Base-by-base conservation (phyloP, 495 filamentous ascomycete species). In the Penicillium atrosanguineum region DNA sequence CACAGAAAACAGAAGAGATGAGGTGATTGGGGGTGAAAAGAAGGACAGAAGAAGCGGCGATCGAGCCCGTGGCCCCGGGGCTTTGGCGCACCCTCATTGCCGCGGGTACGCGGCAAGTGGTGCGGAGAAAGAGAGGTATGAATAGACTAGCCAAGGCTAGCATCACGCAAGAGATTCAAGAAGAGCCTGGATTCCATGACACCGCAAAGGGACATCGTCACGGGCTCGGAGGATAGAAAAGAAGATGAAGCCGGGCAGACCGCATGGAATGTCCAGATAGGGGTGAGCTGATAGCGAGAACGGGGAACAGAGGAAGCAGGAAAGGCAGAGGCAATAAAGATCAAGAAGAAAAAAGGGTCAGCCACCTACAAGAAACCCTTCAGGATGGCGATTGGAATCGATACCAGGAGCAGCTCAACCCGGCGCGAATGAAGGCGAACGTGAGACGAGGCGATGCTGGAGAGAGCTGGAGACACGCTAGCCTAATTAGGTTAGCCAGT, bases 321-420 rank as follows among this genome's bases (percentile, higher is more conserved):
- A 14, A 36, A 21, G 28, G 21, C 26, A 44, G 23, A 43, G 40
- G 25, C n/a, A 20, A 26, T n/a, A 56, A 62, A 56, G 42, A 42
- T 34, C 55, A 65, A 53, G 61, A 56, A 46, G 49, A 58, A 48
- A 54, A 49, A 63, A 49, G 49, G 65, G 59, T 54, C 73, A 69
- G 71, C 70, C 57, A 76, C 73, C 73, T 76, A 76, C 73, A 74
- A 76, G 70, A 76, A 73, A 70, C 73, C 73, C 65, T 64, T 64
- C 49, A 40, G 52, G 59, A 56, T 52, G 53, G 53, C 52, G 53
- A 64, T 62, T 60, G 62, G 44, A 50, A 51, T 45, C 25, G 50
- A 50, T 50, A 37, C 47, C 40, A 51, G 44, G 26, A 21, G 37
- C 34, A 46, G 40, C 46, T 23, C 49, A 57, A 54, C 51, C 44